phyloP scores from a whole-genome alignment of 768 basidiomycete genomes.

The Russula sp. region DNA sequence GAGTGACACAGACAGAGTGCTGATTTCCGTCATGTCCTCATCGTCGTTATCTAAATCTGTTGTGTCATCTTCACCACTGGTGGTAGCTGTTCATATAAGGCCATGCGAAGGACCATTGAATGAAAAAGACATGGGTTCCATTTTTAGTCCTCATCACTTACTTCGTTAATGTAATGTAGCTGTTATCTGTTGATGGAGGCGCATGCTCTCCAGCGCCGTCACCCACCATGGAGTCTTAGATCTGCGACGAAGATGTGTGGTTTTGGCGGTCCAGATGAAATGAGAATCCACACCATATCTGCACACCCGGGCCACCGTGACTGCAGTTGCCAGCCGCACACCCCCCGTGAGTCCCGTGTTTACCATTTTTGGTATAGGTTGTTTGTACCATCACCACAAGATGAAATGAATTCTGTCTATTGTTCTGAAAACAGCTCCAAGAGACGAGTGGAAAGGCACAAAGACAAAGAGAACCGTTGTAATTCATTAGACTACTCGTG shows the following conservation, averaged over 20 bases:
- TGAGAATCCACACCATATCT: too few relatives aligned
- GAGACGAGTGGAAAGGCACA: too few relatives aligned
- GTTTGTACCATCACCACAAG: too few relatives aligned
- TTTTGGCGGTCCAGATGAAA: too few relatives aligned
- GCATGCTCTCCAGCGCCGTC: conserved; percentile 14
- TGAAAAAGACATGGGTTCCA: conserved; percentile 63
- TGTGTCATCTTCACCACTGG: conserved; percentile 30
- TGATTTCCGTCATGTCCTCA: conserved; percentile 24
- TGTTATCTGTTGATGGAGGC: conserved; percentile 18
- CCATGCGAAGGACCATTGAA: conserved; percentile 56
- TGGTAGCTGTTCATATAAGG: conserved; percentile 29
- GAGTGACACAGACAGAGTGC: conserved; percentile 22
- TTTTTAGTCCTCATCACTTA: conserved; percentile 54
- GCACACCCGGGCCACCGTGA: too few relatives aligned
- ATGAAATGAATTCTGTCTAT: too few relatives aligned
- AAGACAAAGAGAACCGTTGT: background rate
- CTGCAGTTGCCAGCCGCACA: too few relatives aligned
- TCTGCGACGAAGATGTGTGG: too few relatives aligned
- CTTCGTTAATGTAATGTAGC: conserved; percentile 39
- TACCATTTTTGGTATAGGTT: too few relatives aligned
- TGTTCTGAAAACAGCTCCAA: too few relatives aligned
- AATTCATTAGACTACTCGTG: conserved; percentile 2
- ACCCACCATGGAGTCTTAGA: conserved; percentile 30
- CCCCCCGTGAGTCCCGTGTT: too few relatives aligned
- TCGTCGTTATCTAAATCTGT: conserved; percentile 39